Base-by-base conservation (phyloP, 2,329 filamentous ascomycete genomes). In the Aureobasidium pullulans region DNA sequence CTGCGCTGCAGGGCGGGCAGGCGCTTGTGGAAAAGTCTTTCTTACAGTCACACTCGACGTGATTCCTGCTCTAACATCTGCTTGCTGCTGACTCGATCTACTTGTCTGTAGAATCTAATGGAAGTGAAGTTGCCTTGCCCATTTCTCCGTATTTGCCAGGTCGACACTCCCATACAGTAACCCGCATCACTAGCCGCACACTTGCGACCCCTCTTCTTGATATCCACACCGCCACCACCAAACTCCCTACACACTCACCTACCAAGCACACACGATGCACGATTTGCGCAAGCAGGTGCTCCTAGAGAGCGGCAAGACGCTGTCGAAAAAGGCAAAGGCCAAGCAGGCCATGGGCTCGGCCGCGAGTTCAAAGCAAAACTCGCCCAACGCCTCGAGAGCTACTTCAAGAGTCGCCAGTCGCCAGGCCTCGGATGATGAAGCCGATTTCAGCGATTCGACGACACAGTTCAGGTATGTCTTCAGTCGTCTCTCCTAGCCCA, bases 261-360 rank as follows among this genome's bases (percentile, higher is more conserved):
- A 39, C 40, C 42, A 47, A 15, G 31, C 23, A 29, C 52, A 7
- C 65, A 62, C 31, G 36, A 68, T 69, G 66, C 78, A 68, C 62
- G 70, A 73, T 61, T 72, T 79, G 49, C 73, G 85, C 66, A 85
- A 87, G 69, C 86, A 87, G 72, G 86, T 84, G 53, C 82, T 89
- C 62, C 81, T 90, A 61, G 85, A 87, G 73, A 85, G 83, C 75
- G 82, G 83, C 70, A 90, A 90, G 76, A 90, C 86, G 15, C 74
- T 84, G 36, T 90, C 87, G 48, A 81, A 80, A 67, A 90, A 89
- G 72, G 84, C 85, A 23, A 80, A 79, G 62, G 81, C 81, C 23
- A 77, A 77, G 61, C 77, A 79, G 60, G 77, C 75, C 44, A 47
- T 57, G 54, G 54, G 54, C 32, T 84, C 83, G 15, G 81, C 82